A percentile compares a stretch with the other conserved stretches of the same genome.
phyloP scores from a whole-genome alignment of 2,329 filamentous ascomycete genomes.

The Neofusicoccum sp. region DNA sequence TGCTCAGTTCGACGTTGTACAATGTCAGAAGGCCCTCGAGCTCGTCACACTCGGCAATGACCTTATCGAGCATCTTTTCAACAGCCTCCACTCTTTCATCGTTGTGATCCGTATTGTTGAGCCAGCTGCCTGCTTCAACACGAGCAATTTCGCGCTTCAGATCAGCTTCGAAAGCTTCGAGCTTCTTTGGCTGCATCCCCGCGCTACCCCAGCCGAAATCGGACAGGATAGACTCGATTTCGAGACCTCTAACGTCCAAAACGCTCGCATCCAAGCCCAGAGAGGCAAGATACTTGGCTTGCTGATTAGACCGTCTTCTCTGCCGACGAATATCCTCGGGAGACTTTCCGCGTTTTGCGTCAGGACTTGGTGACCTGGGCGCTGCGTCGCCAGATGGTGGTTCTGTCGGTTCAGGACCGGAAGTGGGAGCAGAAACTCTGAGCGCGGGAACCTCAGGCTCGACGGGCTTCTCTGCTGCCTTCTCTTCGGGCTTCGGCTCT shows the following conservation, averaged over 20 bases:
- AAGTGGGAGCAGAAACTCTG: conserved; percentile 10
- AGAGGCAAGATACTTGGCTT: conserved; percentile 72
- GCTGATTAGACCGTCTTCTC: conserved; percentile 67
- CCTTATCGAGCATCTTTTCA: conserved; percentile 78
- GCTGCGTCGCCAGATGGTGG: conserved; percentile 20
- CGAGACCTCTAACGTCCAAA: conserved; percentile 72
- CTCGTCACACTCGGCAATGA: conserved; percentile 95
- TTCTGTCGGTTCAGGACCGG: not conserved
- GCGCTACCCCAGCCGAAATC: conserved; percentile 88
- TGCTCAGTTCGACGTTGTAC: conserved; percentile 92
- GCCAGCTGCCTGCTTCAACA: conserved; percentile 89
- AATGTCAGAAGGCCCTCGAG: conserved; percentile 90
- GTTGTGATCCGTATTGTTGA: conserved; percentile 77
- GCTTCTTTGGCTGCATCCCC: conserved; percentile 69
- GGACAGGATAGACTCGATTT: conserved; percentile 79
- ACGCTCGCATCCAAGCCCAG: conserved; percentile 75
- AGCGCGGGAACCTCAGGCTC: conserved; percentile 19
- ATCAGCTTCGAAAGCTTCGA: conserved; percentile 78
- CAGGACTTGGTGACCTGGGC: conserved; percentile 39
- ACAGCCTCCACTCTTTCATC: conserved; percentile 88
- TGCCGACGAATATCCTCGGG: conserved; percentile 55
- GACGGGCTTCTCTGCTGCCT: conserved; percentile 13
- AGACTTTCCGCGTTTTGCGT: conserved; percentile 29
- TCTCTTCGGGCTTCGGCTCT: conserved; percentile 2
- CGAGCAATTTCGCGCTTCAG: conserved; percentile 85